Evolutionary conservation across 371 early-diverging fungal species (phyloP), one percentile per base, ranked within the genome.

Genomic region (Chytridium lagenaria): DNA sequence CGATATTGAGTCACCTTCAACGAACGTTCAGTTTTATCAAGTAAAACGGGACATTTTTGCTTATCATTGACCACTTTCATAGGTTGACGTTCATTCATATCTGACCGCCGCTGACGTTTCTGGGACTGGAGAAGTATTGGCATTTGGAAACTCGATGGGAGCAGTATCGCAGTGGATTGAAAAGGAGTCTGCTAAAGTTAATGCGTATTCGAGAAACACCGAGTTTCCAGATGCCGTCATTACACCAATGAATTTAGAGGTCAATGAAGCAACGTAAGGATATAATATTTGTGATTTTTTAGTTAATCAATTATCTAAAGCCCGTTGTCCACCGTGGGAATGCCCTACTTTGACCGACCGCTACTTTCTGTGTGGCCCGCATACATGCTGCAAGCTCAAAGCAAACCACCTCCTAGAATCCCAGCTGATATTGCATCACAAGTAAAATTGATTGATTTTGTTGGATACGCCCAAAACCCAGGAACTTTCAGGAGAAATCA

Each of bases 401-500:
- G 92, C 15, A 83, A 86, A 39, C 92, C 92, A 1, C 82, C 91
- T 0, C 83, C 89, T 1, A 78, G 82, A 22, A 89, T 95, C 22
- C 94, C 93, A 28, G 85, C 90, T 1, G 92, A 90, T 15, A 84
- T 95, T 12, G 67, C 93, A 19, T 84, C 86, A 49, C 90, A 89
- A 65, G 91, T 94, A 80, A 94, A 94, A 79, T 91, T 89, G 78
- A 91, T 91, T 72, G 95, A 94, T 72, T 94, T 92, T 84, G 95
- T 97, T 2, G 97, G 95, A 0, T 94, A 94, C 73, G 94, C 95
- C 26, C 91, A 91, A 31, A 95, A 94, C 69, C 93, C 93, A 0
- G 91, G 92, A 7, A 87, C 85, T 23, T 82, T 87, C 31, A 85
- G 83, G 38, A 85, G 97, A 34, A 97, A 96, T 79, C 95, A 95